phyloP scores from a whole-genome alignment of 2,329 filamentous ascomycete species.

The Alternaria panax region DNA sequence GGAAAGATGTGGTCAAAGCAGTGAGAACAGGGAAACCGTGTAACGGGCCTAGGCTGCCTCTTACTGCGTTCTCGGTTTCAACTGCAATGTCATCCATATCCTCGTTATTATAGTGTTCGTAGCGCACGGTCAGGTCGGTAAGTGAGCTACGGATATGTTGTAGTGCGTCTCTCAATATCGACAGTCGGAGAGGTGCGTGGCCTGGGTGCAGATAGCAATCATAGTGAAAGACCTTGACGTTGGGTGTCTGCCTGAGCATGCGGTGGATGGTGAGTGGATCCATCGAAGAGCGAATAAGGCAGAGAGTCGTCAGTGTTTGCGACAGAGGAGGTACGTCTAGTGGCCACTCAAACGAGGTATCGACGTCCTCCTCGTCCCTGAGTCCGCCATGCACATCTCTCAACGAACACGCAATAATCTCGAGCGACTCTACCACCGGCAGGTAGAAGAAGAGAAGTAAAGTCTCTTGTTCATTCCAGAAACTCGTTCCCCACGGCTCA shows the following conservation, averaged over 20 bases:
- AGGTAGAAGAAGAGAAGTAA: constrained; percentile 2
- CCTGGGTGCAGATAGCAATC: not conserved
- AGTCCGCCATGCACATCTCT: not conserved
- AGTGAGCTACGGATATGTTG: too few species aligned
- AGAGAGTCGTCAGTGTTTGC: constrained; percentile 1
- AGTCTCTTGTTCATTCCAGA: not conserved
- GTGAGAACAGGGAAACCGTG: not conserved
- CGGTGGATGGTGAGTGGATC: not conserved
- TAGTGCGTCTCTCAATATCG: not conserved
- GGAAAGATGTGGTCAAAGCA: not conserved
- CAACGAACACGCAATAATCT: not conserved
- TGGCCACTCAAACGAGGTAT: constrained; percentile 5
- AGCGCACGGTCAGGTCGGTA: too few species aligned
- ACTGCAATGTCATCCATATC: not conserved
- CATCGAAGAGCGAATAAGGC: constrained; percentile 1
- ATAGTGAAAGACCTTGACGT: constrained; percentile 2
- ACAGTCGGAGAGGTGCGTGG: not conserved
- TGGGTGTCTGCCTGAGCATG: constrained; percentile 1
- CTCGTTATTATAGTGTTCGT: too few species aligned
- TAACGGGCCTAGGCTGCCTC: not conserved
- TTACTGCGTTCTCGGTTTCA: not conserved
- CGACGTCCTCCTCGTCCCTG: not conserved
- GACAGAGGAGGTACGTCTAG: not conserved
- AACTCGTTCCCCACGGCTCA: too few species aligned
- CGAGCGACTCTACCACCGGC: constrained; percentile 1